These are phyloP conservation scores for Aspergillus phoenicis DNA, from an alignment of 2,329 filamentous ascomycete genomes.

Conservation along the genomic window DNA sequence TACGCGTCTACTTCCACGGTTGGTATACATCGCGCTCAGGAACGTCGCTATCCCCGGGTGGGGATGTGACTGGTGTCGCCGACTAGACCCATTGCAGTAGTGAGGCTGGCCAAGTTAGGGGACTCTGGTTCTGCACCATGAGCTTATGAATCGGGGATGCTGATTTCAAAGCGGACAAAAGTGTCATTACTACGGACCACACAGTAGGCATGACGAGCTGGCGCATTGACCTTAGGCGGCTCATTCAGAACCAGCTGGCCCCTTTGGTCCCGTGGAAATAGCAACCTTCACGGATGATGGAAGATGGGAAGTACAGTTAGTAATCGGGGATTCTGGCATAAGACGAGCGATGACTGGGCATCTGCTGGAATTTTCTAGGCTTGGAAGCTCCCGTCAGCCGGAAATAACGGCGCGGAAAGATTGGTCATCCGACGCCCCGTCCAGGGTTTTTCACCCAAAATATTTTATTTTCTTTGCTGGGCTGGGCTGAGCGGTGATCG, in stretches of 20 bases:
- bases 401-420: conserved; percentile 23
- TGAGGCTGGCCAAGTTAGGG: not conserved
- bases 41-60: not conserved
- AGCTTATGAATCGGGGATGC: not conserved
- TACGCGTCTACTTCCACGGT: not conserved
- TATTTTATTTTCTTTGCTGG: not conserved
- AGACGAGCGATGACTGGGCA: not conserved
- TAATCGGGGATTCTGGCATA: not conserved
- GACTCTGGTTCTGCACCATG: not conserved
- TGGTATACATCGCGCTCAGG: not conserved
- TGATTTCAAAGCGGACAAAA: not conserved
- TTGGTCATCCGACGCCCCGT: conserved; percentile 24
- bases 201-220: not conserved
- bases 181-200: not conserved
- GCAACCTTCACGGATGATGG: not conserved
- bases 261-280: not conserved
- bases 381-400: conserved; percentile 1
- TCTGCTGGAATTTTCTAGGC: conserved; percentile 15
- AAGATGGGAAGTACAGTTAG: not conserved
- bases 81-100: not conserved
- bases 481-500: conserved; percentile 11
- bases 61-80: conserved; percentile 2
- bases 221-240: not conserved
- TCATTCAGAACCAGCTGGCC: not conserved
- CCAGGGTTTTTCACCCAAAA: not conserved